Percentiles rank a stretch among this genome's conserved stretches.
Conservation (phyloP, 2,329 filamentous ascomycete genomes). For the Sarocladium strictum region DNA sequence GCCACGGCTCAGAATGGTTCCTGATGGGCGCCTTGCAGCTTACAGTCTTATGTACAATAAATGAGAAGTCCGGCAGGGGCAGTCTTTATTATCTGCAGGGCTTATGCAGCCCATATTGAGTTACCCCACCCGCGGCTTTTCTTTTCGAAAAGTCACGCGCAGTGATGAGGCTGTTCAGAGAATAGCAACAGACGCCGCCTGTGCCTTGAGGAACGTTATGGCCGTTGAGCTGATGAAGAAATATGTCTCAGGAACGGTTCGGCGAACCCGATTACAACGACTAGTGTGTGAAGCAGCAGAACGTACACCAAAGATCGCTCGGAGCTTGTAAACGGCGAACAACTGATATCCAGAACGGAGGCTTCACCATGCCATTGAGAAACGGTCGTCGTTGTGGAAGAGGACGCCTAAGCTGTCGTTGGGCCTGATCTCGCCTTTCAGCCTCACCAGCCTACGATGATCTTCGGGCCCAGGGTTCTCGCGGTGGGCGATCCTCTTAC, state of each 20-base stretch:
- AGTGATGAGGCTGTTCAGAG: background rate
- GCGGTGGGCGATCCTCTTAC: background rate
- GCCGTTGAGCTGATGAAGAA: background rate
- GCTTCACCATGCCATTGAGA: no score
- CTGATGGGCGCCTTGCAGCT: no score
- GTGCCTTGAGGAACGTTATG: background rate
- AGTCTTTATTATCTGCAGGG: constrained; percentile 3
- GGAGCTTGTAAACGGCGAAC: no score
- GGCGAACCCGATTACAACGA: background rate
- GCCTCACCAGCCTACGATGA: background rate
- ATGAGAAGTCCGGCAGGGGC: background rate
- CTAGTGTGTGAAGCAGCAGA: background rate
- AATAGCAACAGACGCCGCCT: background rate
- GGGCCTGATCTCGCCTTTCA: background rate
- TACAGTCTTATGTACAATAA: background rate
- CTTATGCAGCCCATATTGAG: constrained; percentile 7
- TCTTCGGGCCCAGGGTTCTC: no score
- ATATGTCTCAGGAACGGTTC: background rate
- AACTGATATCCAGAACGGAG: no score
- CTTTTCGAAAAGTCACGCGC: background rate
- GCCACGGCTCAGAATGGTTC: no score
- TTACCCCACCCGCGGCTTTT: background rate
- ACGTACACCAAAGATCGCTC: no score
- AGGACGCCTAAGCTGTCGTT: no score
- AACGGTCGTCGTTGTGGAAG: no score